Evolutionary conservation across 2,329 filamentous ascomycete genomes (phyloP).

Genomic region (Hypoxylon sp.): DNA sequence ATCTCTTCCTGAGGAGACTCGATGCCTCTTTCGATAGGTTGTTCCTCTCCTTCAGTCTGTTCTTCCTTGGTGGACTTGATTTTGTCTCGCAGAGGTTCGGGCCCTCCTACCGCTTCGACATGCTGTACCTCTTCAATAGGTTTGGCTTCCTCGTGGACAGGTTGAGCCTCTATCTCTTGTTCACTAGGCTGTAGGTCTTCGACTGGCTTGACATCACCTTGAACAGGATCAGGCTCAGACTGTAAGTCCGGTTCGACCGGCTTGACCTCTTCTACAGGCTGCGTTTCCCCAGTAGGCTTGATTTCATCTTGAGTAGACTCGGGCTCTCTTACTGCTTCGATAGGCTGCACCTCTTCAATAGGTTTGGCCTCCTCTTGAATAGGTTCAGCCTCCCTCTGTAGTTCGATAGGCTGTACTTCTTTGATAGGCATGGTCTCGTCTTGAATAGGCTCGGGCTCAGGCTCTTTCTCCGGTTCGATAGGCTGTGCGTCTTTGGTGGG

Average conservation of each 20-base stretch:
- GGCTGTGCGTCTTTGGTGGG: not conserved
- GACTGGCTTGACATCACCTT: not conserved
- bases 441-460: not conserved
- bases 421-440: not conserved
- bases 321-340: not conserved
- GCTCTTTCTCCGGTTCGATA: no score
- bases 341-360: not conserved
- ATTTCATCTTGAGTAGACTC: not conserved
- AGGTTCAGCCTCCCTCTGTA: no score
- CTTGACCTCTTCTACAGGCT: not conserved
- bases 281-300: not conserved
- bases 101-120: not conserved
- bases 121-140: not conserved
- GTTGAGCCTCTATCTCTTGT: no score
- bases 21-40: not conserved
- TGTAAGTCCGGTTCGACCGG: not conserved
- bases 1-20: not conserved
- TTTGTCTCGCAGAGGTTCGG: not conserved
- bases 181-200: not conserved
- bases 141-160: not conserved
- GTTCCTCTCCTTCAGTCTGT: not conserved
- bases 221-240: no score
- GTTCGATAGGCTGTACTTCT: not conserved
- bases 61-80: not conserved
- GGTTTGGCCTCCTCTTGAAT: not conserved